Evolutionary conservation across 2,329 filamentous ascomycete genomes (phyloP).

Genomic region (Orbilia quercus): DNA sequence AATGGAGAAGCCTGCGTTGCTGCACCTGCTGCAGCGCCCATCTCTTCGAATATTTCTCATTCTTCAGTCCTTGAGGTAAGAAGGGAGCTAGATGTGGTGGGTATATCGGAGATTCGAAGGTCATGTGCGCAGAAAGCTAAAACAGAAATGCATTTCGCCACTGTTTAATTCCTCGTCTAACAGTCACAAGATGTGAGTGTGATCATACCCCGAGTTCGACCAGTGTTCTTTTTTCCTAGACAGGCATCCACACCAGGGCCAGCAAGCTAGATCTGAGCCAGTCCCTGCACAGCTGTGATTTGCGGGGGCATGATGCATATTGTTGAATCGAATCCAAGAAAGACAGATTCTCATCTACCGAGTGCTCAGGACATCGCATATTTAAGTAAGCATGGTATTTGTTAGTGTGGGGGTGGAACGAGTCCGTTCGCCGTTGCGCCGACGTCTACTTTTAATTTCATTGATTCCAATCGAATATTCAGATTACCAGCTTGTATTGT

Average conservation of each 20-base stretch:
- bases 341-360: not conserved
- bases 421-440: conserved; percentile 21
- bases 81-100: conserved; percentile 18
- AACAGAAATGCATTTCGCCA: not conserved
- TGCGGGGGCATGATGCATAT: conserved; percentile 34
- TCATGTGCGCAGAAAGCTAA: not conserved
- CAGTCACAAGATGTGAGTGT: conserved; percentile 30
- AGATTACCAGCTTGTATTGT: too few relatives aligned
- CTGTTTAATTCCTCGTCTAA: not conserved
- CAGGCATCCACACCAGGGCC: conserved; percentile 22
- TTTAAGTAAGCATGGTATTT: too few relatives aligned
- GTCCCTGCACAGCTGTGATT: conserved; percentile 45
- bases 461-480: not conserved
- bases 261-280: conserved; percentile 1
- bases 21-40: too few relatives aligned
- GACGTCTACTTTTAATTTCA: conserved; percentile 4
- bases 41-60: too few relatives aligned
- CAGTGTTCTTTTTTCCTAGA: not conserved
- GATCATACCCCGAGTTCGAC: conserved; percentile 13
- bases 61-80: not conserved
- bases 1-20: too few relatives aligned
- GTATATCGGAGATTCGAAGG: not conserved
- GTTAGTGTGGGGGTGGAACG: not conserved
- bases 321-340: conserved; percentile 29
- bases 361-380: too few relatives aligned